Evolutionary conservation across 208 protist genomes (phyloP).

Genomic region (Leishmania tropica): DNA sequence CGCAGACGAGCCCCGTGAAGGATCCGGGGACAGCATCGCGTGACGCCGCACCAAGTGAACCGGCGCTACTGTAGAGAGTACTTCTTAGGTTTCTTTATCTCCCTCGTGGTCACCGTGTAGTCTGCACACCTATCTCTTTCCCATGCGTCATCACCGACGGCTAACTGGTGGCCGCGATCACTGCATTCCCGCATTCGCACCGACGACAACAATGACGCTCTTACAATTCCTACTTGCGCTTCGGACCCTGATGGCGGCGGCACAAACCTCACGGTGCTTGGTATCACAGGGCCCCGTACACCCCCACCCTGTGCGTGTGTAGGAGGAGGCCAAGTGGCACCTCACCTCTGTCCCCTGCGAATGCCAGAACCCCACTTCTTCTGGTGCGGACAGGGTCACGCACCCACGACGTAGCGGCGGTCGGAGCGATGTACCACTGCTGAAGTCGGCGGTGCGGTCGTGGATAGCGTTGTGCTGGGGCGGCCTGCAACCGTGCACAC

Average conservation of each 20-base stretch:
- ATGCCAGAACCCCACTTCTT: background rate
- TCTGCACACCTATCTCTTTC: background rate
- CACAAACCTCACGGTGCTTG: background rate
- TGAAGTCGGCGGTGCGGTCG: background rate
- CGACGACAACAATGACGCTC: background rate
- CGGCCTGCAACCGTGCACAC: background rate
- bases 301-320: background rate
- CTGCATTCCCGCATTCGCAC: background rate
- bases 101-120: background rate
- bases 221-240: background rate
- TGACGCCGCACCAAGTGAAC: background rate
- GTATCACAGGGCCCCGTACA: background rate
- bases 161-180: background rate
- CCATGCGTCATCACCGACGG: background rate
- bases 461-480: background rate
- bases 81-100: background rate
- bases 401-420: background rate
- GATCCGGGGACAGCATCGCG: background rate
- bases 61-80: background rate
- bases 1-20: conserved; percentile 5
- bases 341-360: background rate
- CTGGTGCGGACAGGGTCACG: background rate
- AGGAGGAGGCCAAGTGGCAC: background rate
- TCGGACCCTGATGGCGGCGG: background rate
- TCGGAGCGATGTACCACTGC: background rate